Evolutionary conservation across 148 eudicot genomes (phyloP), one percentile per base, ranked within the genome.

Genomic region (Diospyros kaki): DNA sequence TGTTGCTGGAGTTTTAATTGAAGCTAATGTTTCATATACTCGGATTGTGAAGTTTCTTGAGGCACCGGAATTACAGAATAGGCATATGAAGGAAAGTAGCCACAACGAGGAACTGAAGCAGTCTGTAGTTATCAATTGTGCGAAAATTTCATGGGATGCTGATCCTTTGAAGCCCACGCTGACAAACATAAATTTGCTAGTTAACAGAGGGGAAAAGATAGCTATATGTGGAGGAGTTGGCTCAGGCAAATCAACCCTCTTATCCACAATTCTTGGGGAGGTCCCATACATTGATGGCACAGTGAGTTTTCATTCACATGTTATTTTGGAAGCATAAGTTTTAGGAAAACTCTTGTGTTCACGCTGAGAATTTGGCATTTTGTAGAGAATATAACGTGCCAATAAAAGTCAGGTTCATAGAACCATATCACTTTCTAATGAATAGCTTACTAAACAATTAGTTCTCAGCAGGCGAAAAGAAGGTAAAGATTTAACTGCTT

Each of bases 151-250:
- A 7, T 92, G 97, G 97, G 91, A 89, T 18, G 83, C 75, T 73
- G 82, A 71, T 80, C 44, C 78, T 3, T 65, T 73, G 53, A 88
- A 85, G 73, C 83, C 89, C 2, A 84, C 90, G 11, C 75, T 92
- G 51, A 76, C 75, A 68, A 80, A 87, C 74, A 82, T 92, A 13
- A 85, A 87, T 77, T 68, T 92, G 72, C 88, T 75, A 74, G 89
- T 87, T 68, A 79, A 59, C 71, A 68, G 68, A 15, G 93, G 94
- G 71, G 83, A 87, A 58, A 92, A 87, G 77, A 72, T 90, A 9
- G 97, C 94, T 52, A 81, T 90, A 18, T 92, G 94, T 79, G 97
- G 97, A 45, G 94, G 48, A 42, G 85, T 86, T 61, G 89, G 89
- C 43, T 64, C 89, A 6, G 89, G 89, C 2, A 86, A 86, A 79